These are phyloP conservation scores for Crithidia expoeki DNA, from an alignment of 208 protist genomes.

Conservation along the genomic window DNA sequence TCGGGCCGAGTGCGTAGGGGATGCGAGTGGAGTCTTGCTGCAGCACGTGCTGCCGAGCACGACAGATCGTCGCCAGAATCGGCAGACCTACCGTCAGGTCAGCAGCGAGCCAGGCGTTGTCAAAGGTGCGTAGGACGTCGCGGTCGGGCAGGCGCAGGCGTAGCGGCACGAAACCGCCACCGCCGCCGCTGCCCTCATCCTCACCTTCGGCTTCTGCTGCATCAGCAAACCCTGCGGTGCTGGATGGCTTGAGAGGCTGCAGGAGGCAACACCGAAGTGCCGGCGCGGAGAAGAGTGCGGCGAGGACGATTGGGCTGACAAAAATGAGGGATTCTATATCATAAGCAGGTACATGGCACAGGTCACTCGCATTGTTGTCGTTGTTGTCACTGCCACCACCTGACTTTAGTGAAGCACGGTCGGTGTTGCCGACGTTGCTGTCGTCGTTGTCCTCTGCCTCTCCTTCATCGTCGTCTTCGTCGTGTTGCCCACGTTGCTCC, in stretches of 20 bases:
- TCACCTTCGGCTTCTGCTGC: constrained; percentile 1
- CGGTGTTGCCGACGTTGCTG: constrained; percentile 3
- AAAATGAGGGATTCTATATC: constrained; percentile 52
- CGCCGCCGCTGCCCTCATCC: background rate
- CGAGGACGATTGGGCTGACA: constrained; percentile 73
- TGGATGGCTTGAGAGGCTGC: constrained; percentile 35
- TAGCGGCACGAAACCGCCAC: background rate
- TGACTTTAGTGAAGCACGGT: too few relatives aligned
- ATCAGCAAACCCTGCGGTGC: background rate
- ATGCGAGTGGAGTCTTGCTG: constrained; percentile 45
- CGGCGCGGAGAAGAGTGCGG: constrained; percentile 54
- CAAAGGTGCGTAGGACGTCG: constrained; percentile 23
- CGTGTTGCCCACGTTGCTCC: constrained; percentile 13
- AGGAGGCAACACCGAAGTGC: constrained; percentile 68
- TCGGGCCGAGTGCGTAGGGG: constrained; percentile 51
- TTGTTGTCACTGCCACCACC: background rate
- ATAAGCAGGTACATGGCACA: constrained; percentile 25
- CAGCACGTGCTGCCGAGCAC: constrained; percentile 47
- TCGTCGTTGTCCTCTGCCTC: constrained; percentile 29
- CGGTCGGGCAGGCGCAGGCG: constrained; percentile 7
- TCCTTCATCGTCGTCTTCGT: constrained; percentile 24
- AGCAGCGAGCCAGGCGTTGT: constrained; percentile 52
- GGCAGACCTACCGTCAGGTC: constrained; percentile 60
- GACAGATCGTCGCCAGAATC: constrained; percentile 60
- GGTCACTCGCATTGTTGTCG: constrained; percentile 8